Evolutionary conservation across 768 basidiomycete genomes (phyloP).

Genomic region (Leccinum broughii): DNA sequence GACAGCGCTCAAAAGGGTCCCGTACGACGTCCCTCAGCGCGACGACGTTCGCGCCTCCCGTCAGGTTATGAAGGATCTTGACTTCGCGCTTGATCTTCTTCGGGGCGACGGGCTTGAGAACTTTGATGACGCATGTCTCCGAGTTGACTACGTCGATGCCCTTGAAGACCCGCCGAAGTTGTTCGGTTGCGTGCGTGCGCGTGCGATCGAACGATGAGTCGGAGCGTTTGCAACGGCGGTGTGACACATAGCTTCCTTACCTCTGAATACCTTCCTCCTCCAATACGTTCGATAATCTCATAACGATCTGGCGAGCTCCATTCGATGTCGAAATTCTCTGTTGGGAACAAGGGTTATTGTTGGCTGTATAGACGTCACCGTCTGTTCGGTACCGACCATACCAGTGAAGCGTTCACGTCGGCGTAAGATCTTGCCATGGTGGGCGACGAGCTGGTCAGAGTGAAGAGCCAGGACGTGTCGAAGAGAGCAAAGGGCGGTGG

Average conservation of each 20-base stretch:
- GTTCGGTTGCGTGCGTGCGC: background rate
- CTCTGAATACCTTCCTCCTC: conserved; percentile 68
- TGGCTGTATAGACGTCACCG: background rate
- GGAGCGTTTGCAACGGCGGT: background rate
- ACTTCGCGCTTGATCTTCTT: conserved; percentile 76
- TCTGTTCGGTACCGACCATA: conserved; percentile 44
- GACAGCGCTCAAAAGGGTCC: conserved; percentile 60
- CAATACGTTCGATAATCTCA: conserved; percentile 62
- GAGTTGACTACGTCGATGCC: conserved; percentile 56
- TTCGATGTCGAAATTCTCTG: conserved; percentile 58
- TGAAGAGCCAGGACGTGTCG: conserved; percentile 21
- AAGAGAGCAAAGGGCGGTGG: conserved; percentile 16
- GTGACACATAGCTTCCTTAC: conserved; percentile 27
- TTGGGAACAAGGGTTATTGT: conserved; percentile 1
- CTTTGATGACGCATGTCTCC: conserved; percentile 64
- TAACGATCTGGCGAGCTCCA: conserved; percentile 70
- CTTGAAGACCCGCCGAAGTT: conserved; percentile 49
- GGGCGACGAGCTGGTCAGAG: conserved; percentile 12
- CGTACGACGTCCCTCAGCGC: conserved; percentile 66
- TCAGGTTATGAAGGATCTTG: conserved; percentile 68
- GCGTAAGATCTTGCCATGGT: conserved; percentile 53
- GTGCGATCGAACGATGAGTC: background rate
- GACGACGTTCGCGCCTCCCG: conserved; percentile 72
- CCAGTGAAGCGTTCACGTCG: conserved; percentile 57
- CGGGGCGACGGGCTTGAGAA: conserved; percentile 66